A percentile compares a stretch with the other conserved stretches of the same genome.
Conservation (phyloP, 1,284 basidiomycete genomes). For the Irpex sp. region DNA sequence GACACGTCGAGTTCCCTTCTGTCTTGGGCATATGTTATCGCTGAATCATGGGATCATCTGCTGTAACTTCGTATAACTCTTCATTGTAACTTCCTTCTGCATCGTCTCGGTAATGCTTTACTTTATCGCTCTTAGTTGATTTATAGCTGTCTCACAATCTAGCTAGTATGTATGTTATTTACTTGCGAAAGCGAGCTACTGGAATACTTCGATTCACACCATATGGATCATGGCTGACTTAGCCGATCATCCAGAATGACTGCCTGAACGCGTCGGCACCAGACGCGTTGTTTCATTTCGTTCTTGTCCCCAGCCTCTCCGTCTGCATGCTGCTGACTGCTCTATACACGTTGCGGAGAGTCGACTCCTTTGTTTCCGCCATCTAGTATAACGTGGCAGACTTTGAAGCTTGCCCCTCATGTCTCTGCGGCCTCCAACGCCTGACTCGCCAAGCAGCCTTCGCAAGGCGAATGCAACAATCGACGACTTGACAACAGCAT, state of each 20-base stretch:
- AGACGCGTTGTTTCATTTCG: background rate
- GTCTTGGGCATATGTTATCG: background rate
- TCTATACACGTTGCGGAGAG: background rate
- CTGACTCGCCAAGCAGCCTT: constrained; percentile 59
- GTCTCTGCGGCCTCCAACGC: constrained; percentile 36
- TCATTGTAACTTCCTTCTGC: constrained; percentile 9
- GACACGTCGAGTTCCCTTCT: background rate
- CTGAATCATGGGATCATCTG: constrained; percentile 1
- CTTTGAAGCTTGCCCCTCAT: constrained; percentile 4
- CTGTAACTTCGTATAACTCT: constrained; percentile 8
- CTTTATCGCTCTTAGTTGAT: constrained; percentile 7
- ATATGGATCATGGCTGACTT: background rate
- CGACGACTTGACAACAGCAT: constrained; percentile 71
- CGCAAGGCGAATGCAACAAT: constrained; percentile 63
- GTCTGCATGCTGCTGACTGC: background rate
- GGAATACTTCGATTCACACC: background rate
- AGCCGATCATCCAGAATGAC: background rate
- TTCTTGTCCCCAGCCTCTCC: background rate
- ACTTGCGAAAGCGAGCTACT: background rate
- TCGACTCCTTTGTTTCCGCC: constrained; percentile 1
- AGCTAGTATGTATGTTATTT: background rate
- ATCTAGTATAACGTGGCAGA: background rate
- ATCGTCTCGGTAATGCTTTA: constrained; percentile 9
- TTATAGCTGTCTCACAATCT: background rate
- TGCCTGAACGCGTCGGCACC: background rate